Conservation (phyloP, 2,329 filamentous ascomycete species). For the Aspergillus fructus region DNA sequence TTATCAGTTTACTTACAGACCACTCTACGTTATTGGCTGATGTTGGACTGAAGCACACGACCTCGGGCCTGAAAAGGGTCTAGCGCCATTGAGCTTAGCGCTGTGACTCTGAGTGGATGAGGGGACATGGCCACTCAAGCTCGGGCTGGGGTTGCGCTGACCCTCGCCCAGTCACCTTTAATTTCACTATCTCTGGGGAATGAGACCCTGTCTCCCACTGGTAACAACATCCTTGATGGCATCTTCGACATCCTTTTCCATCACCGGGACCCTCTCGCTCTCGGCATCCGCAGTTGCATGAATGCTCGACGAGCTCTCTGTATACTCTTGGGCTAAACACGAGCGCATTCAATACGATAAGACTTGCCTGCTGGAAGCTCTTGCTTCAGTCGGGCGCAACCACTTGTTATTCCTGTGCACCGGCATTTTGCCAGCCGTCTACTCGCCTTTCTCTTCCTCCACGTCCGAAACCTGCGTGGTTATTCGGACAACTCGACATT, state of each 20-base stretch:
- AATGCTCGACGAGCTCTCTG: neutral
- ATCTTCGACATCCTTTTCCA: neutral
- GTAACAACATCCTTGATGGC: neutral
- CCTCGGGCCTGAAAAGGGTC: neutral
- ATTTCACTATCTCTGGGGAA: neutral
- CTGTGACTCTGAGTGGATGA: neutral
- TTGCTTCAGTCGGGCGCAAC: neutral
- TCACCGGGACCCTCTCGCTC: neutral
- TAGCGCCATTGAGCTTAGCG: slow-evolving; percentile 1
- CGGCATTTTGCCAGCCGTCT: neutral
- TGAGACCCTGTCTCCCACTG: neutral
- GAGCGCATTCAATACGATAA: neutral
- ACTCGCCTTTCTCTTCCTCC: neutral
- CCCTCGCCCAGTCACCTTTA: neutral
- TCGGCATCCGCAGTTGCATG: neutral
- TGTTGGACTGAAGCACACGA: neutral
- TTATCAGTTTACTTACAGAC: neutral
- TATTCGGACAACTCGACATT: neutral
- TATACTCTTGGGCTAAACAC: neutral
- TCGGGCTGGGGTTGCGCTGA: neutral
- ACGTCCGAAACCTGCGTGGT: neutral
- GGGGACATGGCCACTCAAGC: neutral
- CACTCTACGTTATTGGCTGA: neutral
- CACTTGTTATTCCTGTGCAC: neutral
- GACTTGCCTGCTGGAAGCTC: neutral